phyloP scores from a whole-genome alignment of 2,329 filamentous ascomycete genomes.

The Trichoderma lentiforme region DNA sequence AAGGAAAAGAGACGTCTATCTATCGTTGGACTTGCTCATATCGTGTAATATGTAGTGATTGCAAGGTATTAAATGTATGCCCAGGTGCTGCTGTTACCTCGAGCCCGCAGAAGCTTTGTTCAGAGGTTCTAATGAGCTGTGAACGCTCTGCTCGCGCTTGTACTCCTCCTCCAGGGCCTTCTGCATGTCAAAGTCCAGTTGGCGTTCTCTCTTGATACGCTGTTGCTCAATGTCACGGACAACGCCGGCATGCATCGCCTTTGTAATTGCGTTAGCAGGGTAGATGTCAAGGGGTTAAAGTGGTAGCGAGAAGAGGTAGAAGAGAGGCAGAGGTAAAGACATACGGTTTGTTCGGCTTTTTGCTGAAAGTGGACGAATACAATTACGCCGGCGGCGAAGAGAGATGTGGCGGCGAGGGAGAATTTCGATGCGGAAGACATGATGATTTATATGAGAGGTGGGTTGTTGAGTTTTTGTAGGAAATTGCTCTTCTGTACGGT shows the following conservation, averaged over 20 bases:
- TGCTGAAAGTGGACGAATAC: slow-evolving; percentile 88
- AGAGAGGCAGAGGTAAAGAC: slow-evolving; percentile 32
- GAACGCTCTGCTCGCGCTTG: slow-evolving; percentile 79
- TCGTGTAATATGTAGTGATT: not conserved
- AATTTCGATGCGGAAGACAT: slow-evolving; percentile 93
- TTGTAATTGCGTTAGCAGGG: not conserved
- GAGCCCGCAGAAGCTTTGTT: slow-evolving; percentile 17
- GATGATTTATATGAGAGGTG: not conserved
- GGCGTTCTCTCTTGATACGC: slow-evolving; percentile 81
- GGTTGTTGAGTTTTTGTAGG: not conserved
- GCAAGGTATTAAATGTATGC: not conserved
- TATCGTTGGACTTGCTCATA: not conserved
- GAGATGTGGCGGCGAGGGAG: slow-evolving; percentile 73
- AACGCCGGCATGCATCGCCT: slow-evolving; percentile 96
- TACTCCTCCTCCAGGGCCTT: slow-evolving; percentile 82
- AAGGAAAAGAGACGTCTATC: not conserved
- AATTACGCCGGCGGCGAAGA: slow-evolving; percentile 73
- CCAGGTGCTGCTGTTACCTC: slow-evolving; percentile 29
- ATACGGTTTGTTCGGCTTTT: slow-evolving; percentile 74
- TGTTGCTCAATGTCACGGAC: slow-evolving; percentile 94
- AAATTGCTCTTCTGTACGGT: not conserved
- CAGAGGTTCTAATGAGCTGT: slow-evolving; percentile 33
- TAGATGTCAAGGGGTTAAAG: not conserved
- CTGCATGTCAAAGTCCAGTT: slow-evolving; percentile 94
- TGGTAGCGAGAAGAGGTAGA: not conserved